These are phyloP conservation scores for Akanthomyces uredinophilus DNA, from an alignment of 2,329 filamentous ascomycete species.

Conservation along the genomic window DNA sequence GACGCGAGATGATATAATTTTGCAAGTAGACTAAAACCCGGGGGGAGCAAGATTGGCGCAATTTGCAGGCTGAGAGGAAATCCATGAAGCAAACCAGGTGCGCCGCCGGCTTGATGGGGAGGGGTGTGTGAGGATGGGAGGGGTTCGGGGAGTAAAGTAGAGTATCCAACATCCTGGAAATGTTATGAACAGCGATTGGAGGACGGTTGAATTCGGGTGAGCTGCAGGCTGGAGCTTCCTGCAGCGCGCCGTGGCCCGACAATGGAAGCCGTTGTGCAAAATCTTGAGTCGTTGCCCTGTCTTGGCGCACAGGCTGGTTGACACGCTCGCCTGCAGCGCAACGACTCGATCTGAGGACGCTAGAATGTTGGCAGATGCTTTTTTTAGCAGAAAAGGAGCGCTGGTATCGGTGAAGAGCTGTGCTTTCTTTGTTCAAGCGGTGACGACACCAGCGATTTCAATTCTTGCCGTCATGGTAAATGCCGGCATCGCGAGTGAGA, in stretches of 20 bases:
- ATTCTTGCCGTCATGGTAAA: neutral
- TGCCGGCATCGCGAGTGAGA: constrained; percentile 1
- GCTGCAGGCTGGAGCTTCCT: neutral
- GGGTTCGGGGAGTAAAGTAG: neutral
- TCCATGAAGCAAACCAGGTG: constrained; percentile 9
- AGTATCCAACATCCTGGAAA: neutral
- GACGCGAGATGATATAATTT: constrained; percentile 10
- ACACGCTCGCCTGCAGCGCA: neutral
- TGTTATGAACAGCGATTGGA: neutral
- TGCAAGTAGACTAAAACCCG: constrained; percentile 6
- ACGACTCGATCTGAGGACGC: neutral
- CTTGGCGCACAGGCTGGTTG: neutral
- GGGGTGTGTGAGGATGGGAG: neutral
- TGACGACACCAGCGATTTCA: neutral
- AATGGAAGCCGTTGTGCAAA: neutral
- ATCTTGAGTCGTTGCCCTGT: neutral
- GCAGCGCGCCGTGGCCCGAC: neutral
- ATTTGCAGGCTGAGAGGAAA: constrained; percentile 14
- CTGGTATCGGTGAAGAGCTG: no score
- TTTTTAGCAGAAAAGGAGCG: neutral
- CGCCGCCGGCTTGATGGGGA: constrained; percentile 2
- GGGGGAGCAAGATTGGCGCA: constrained; percentile 13
- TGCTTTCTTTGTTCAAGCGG: neutral
- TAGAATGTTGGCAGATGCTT: neutral
- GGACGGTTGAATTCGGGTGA: neutral